phyloP scores from a whole-genome alignment of 2,329 filamentous ascomycete species.

The Epichloe gansuensis region DNA sequence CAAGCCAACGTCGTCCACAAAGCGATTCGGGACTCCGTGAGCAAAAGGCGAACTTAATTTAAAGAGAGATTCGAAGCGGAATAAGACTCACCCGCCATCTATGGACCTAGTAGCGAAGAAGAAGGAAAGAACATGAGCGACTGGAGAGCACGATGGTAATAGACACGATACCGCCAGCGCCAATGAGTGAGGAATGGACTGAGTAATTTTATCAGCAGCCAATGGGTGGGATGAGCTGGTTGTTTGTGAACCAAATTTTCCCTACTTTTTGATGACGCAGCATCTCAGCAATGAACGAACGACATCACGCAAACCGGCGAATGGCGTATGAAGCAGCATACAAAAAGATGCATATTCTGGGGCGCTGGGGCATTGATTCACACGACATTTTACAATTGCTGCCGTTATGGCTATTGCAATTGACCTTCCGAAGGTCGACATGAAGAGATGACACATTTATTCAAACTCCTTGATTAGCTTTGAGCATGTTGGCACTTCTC shows the following conservation, averaged over 20 bases:
- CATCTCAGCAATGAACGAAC: conserved; percentile 22
- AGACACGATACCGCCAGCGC: background rate
- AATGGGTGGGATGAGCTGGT: background rate
- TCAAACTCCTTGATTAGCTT: background rate
- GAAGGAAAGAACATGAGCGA: background rate
- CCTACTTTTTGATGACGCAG: conserved; percentile 19
- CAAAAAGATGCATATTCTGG: conserved; percentile 24
- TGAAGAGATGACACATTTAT: conserved; percentile 4
- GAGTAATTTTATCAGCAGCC: background rate
- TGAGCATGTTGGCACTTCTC: conserved; percentile 1
- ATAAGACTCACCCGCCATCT: background rate
- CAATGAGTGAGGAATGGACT: background rate
- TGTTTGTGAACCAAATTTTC: conserved; percentile 8
- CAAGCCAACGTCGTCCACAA: background rate
- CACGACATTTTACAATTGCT: conserved; percentile 20
- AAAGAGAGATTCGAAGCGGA: background rate
- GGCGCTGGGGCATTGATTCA: conserved; percentile 22
- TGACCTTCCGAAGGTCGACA: conserved; percentile 7
- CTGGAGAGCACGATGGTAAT: background rate
- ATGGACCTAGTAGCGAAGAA: background rate
- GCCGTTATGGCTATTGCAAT: conserved; percentile 7
- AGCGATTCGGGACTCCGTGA: background rate
- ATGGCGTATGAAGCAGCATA: conserved; percentile 21
- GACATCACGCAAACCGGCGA: conserved; percentile 24
- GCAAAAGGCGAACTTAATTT: background rate